Evolutionary conservation across 192 early-diverging fungal genomes (phyloP), one percentile per base, ranked within the genome.

Genomic region (Linnemannia exigua): DNA sequence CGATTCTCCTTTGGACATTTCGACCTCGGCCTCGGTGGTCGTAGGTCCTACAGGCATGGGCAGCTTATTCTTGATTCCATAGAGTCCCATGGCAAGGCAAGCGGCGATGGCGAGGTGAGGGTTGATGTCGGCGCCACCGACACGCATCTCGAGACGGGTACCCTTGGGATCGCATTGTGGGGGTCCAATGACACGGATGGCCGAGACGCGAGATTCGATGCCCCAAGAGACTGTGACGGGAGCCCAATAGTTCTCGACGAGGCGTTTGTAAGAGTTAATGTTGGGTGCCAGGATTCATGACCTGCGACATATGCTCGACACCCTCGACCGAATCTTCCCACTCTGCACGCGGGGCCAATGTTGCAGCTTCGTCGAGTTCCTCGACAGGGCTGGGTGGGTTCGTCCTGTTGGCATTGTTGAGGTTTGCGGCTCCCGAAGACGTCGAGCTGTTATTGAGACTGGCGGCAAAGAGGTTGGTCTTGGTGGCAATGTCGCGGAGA

Each of bases 211-310:
- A 74, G 92, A 92, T 73, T 96, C 95, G 67, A 95, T 88, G 33
- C 95, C 95, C 90, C 95, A 96, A 7, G 93, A 94, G 41, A 95
- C 92, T 22, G 92, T 95, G 5, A 95, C 88, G 22, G 95, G 95
- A 9, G 95, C 95, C 95, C 95, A 96, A 81, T 92, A 95, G 82
- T 94, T 94, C 81, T 93, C 94, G n/a, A 94, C 93, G 20, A 96
- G 79, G 35, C 95, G 92, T 76, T 96, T 96, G 88, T 96, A 96
- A 90, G 91, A 91, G 87, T 96, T 96, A 84, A 96, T 89, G 36
- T 91, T 96, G 3, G 95, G 95, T 6, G 94, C 95, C 66, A 94
- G 82, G 75, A 95, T 87, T 79, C 89, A 91, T 92, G 41, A 82
- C 85, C 33, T 81, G 76, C 22, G 82, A 90, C 93, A 91, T 92